Percentiles rank a stretch among this genome's conserved stretches.
Evolutionary conservation across 2,329 filamentous ascomycete species (phyloP).

Genomic region (Alternaria brassicae): DNA sequence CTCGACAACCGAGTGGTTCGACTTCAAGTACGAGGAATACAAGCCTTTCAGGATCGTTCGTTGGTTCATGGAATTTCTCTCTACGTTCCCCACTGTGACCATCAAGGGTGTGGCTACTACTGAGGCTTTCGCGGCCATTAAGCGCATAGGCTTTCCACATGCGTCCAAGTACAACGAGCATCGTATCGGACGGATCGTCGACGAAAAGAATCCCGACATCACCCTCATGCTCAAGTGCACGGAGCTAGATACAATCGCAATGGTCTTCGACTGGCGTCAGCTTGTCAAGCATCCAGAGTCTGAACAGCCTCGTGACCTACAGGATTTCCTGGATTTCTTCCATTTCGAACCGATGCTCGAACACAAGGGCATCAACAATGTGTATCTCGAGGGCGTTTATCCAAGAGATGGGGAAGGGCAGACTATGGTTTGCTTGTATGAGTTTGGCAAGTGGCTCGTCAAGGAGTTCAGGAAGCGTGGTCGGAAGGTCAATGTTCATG

Average conservation of each 20-base stretch:
- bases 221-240: neutral
- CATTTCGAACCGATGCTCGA: neutral
- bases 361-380: neutral
- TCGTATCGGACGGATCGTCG: neutral
- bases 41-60: neutral
- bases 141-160: neutral
- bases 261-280: neutral
- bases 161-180: neutral
- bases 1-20: neutral
- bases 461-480: neutral
- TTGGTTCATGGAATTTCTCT: neutral
- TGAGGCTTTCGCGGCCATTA: neutral
- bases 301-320: neutral
- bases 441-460: neutral
- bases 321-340: neutral
- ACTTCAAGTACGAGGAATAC: neutral
- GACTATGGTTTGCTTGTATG: neutral
- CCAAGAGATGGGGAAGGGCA: neutral
- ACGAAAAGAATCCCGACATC: neutral
- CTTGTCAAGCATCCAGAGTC: neutral
- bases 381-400: neutral
- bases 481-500: neutral
- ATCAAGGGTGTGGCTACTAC: neutral
- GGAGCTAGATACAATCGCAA: neutral
- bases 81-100: neutral